Conservation (phyloP, 495 filamentous ascomycete species). For the Penicillium riverlandense region DNA sequence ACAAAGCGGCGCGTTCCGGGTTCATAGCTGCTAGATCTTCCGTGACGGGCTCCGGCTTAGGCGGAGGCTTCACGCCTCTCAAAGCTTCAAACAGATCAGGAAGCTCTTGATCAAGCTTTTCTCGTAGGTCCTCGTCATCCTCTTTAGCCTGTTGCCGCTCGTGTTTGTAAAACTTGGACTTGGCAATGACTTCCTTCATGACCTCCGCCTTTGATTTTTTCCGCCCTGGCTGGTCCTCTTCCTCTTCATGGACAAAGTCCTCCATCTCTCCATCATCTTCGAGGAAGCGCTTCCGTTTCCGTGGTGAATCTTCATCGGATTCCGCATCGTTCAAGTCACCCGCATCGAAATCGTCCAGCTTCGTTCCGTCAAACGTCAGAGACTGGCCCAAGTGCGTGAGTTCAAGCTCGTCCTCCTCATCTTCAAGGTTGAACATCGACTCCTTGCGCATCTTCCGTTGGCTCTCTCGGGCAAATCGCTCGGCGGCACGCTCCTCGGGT, state of each 20-base stretch:
- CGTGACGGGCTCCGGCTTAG: constrained; percentile 31
- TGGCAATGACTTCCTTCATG: constrained; percentile 95
- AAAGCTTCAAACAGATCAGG: constrained; percentile 72
- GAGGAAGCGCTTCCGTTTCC: constrained; percentile 55
- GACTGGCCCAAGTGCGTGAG: constrained; percentile 81
- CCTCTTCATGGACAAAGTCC: constrained; percentile 29
- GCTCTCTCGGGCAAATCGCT: constrained; percentile 83
- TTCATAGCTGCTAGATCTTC: constrained; percentile 46
- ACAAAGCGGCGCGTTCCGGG: constrained; percentile 50
- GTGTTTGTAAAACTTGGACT: constrained; percentile 90
- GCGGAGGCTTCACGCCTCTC: constrained; percentile 37
- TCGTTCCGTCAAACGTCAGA: constrained; percentile 49
- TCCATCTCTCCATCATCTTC: constrained; percentile 28
- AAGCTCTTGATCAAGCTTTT: constrained; percentile 70
- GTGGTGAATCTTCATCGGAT: constrained; percentile 50
- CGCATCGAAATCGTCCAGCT: constrained; percentile 67
- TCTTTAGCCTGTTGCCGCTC: constrained; percentile 91
- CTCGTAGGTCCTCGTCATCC: constrained; percentile 85
- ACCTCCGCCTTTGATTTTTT: constrained; percentile 94
- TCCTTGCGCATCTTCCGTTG: constrained; percentile 61
- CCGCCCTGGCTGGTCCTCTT: constrained; percentile 54
- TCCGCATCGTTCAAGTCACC: constrained; percentile 61
- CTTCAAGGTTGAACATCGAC: constrained; percentile 85
- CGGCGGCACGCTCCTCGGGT: constrained; percentile 85
- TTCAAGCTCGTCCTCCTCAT: constrained; percentile 59